These are phyloP conservation scores for Boletus speciosus DNA, from an alignment of 768 basidiomycete species.

Conservation along the genomic window DNA sequence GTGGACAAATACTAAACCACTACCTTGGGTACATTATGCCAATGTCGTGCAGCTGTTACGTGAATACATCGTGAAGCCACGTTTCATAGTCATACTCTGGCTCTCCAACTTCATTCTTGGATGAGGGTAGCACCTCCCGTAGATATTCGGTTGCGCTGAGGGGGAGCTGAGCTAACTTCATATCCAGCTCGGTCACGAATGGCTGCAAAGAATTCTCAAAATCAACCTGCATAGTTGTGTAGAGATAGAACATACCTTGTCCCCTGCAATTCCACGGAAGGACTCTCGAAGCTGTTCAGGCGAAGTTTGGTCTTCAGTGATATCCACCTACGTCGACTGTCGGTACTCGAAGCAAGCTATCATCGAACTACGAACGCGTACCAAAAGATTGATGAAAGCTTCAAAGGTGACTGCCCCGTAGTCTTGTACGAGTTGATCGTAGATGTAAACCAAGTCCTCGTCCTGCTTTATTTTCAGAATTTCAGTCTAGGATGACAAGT, in stretches of 20 bases:
- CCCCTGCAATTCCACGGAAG: conserved; percentile 86
- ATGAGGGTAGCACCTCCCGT: conserved; percentile 72
- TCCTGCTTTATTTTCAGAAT: conserved; percentile 45
- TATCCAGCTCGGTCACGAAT: conserved; percentile 90
- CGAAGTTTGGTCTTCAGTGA: conserved; percentile 93
- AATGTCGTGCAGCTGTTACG: conserved; percentile 28
- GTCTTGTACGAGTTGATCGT: conserved; percentile 70
- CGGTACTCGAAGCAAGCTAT: neutral
- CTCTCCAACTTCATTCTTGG: conserved; percentile 52
- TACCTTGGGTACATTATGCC: neutral
- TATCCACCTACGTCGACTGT: conserved; percentile 65
- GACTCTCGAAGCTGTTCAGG: conserved; percentile 89
- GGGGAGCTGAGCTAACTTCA: conserved; percentile 80
- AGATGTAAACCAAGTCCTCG: conserved; percentile 83
- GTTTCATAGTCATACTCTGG: conserved; percentile 76
- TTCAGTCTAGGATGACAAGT: neutral
- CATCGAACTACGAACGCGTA: conserved; percentile 32
- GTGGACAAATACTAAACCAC: neutral
- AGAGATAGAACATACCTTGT: conserved; percentile 59
- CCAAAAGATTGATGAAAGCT: conserved; percentile 91
- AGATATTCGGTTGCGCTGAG: conserved; percentile 75
- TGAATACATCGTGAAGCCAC: conserved; percentile 80
- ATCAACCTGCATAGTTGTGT: neutral
- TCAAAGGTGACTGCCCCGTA: conserved; percentile 92
- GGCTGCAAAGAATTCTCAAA: conserved; percentile 47